Evolutionary conservation across 495 filamentous ascomycete genomes (phyloP).

Genomic region (Aspergillus mulundensis): DNA sequence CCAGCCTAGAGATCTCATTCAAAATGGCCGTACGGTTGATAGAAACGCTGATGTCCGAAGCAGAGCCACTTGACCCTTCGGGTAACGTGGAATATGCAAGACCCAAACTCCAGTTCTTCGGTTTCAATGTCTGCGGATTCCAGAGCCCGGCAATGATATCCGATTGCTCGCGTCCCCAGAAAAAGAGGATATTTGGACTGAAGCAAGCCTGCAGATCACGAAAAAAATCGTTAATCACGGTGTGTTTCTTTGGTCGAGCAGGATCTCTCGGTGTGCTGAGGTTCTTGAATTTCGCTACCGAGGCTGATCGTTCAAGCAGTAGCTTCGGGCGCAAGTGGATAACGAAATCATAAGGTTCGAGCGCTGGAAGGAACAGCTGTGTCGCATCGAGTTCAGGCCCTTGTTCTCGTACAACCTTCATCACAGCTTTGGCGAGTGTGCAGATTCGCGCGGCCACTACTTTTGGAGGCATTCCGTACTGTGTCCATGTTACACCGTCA

Average conservation of each 20-base stretch:
- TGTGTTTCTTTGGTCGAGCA: conserved; percentile 31
- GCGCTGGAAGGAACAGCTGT: conserved; percentile 62
- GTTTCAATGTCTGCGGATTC: conserved; percentile 62
- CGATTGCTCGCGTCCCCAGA: conserved; percentile 57
- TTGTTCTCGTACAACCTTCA: conserved; percentile 54
- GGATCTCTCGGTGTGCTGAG: conserved; percentile 31
- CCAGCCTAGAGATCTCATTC: conserved; percentile 65
- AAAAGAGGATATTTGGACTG: conserved; percentile 64
- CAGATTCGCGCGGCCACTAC: conserved; percentile 84
- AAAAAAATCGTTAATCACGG: conserved; percentile 46
- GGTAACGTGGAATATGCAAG: conserved; percentile 65
- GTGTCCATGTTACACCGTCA: conserved; percentile 77
- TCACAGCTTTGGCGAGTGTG: conserved; percentile 68
- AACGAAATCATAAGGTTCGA: conserved; percentile 80
- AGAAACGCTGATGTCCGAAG: conserved; percentile 37
- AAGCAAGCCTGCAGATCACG: conserved; percentile 59
- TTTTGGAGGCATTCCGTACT: conserved; percentile 61
- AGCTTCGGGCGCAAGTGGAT: conserved; percentile 60
- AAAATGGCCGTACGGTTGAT: conserved; percentile 73
- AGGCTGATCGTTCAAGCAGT: conserved; percentile 20
- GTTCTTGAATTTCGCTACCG: conserved; percentile 65
- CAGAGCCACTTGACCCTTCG: conserved; percentile 19
- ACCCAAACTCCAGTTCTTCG: conserved; percentile 58
- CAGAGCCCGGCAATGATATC: conserved; percentile 71
- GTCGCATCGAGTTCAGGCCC: conserved; percentile 52